phyloP scores from a whole-genome alignment of 2,329 filamentous ascomycete genomes.

The Apiospora arundinis region DNA sequence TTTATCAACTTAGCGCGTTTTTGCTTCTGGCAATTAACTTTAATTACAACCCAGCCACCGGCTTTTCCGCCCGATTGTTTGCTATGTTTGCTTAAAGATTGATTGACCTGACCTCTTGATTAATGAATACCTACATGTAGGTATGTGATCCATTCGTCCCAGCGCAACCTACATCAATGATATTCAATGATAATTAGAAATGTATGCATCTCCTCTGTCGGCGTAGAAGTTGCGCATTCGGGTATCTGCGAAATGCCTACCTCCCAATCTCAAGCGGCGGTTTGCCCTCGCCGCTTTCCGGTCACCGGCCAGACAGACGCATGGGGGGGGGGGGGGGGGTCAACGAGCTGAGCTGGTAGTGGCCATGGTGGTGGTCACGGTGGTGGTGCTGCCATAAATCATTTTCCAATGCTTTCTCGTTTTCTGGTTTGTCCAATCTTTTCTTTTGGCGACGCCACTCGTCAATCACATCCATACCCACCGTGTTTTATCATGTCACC shows the following conservation, averaged over 20 bases:
- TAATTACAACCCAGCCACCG: slow-evolving; percentile 8
- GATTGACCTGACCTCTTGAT: too few species aligned
- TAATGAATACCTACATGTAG: too few species aligned
- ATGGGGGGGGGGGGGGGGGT: too few species aligned
- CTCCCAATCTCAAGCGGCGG: not conserved
- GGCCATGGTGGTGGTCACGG: not conserved
- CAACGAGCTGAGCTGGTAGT: too few species aligned
- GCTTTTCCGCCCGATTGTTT: not conserved
- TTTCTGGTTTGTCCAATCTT: too few species aligned
- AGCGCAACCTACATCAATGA: not conserved
- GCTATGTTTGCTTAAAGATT: not conserved
- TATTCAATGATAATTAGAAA: too few species aligned
- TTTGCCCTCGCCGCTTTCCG: not conserved
- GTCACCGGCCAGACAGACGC: not conserved
- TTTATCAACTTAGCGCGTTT: not conserved
- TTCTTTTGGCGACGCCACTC: not conserved
- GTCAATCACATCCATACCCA: not conserved
- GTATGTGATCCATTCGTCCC: not conserved
- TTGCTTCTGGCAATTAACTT: slow-evolving; percentile 12
- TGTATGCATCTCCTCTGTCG: not conserved
- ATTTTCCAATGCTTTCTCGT: too few species aligned
- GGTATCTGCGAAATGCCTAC: not conserved
- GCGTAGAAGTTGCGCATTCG: not conserved
- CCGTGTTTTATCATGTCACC: not conserved
- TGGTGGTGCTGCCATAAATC: not conserved